phyloP scores from a whole-genome alignment of 2,329 filamentous ascomycete species.

The Alternaria novae-zelandiae region DNA sequence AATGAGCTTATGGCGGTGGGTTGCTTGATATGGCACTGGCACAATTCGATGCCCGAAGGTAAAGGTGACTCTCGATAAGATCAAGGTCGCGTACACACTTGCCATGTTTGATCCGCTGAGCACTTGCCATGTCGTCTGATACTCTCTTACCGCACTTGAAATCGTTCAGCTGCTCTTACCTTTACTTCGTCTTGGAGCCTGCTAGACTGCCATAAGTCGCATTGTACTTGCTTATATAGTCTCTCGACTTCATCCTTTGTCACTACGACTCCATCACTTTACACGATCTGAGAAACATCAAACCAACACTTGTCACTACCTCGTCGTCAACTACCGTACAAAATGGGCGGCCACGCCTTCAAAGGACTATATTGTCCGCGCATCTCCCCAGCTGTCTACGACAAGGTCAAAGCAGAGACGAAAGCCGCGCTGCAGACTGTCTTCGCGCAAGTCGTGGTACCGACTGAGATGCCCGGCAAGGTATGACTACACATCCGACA shows the following conservation, averaged over 20 bases:
- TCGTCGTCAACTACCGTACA: not conserved
- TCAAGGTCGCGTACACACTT: too few relatives aligned
- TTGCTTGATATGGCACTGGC: not conserved
- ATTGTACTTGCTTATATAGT: too few relatives aligned
- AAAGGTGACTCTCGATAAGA: not conserved
- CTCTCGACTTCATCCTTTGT: too few relatives aligned
- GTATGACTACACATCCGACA: not conserved
- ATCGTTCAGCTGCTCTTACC: not conserved
- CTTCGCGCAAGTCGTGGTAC: conserved; percentile 34
- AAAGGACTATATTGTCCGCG: conserved; percentile 29
- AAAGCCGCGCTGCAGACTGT: conserved; percentile 18
- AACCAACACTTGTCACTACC: not conserved
- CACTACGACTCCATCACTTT: too few relatives aligned
- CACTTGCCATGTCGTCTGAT: not conserved
- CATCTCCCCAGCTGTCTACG: conserved; percentile 25
- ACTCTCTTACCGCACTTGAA: not conserved
- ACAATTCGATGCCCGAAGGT: not conserved
- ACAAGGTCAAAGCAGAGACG: conserved; percentile 16
- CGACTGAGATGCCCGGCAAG: conserved; percentile 34
- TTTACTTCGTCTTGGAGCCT: not conserved
- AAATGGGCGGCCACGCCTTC: conserved; percentile 23
- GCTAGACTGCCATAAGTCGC: too few relatives aligned
- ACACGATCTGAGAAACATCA: not conserved
- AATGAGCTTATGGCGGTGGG: not conserved
- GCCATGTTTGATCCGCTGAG: not conserved